phyloP scores from a whole-genome alignment of 129 eudicot genomes.

The Calendula officinalis region DNA sequence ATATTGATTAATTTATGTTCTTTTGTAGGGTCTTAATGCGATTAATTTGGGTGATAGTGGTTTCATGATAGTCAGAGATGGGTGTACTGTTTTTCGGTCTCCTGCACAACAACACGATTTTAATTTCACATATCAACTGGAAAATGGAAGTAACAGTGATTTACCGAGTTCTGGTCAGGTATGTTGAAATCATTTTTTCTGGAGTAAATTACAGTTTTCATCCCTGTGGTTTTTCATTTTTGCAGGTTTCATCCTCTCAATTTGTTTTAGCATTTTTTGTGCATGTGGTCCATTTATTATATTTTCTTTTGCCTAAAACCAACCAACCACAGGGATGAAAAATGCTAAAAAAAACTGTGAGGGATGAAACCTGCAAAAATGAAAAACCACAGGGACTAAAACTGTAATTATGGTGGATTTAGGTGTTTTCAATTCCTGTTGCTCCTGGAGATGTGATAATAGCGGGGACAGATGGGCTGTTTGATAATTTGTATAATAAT shows the following conservation, averaged over 20 bases:
- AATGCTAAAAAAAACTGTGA: too few relatives aligned
- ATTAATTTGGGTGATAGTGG: slow-evolving; percentile 94
- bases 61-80: slow-evolving; percentile 86
- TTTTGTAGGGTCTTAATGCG: slow-evolving; percentile 79
- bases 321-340: too few relatives aligned
- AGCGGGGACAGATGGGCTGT: slow-evolving; percentile 92
- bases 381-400: too few relatives aligned
- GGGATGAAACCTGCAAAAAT: too few relatives aligned
- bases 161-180: slow-evolving; percentile 95
- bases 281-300: too few relatives aligned
- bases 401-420: slow-evolving; percentile 11
- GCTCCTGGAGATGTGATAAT: slow-evolving; percentile 89
- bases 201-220: too few relatives aligned
- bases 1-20: not conserved
- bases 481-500: slow-evolving; percentile 80
- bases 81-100: slow-evolving; percentile 82
- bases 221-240: too few relatives aligned
- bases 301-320: too few relatives aligned
- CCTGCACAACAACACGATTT: slow-evolving; percentile 93
- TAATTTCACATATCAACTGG: slow-evolving; percentile 88
- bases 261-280: too few relatives aligned
- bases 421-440: slow-evolving; percentile 79
- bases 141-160: slow-evolving; percentile 74
- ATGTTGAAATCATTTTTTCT: not conserved
- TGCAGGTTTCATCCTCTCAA: too few relatives aligned